Conservation (phyloP, 23 red algal species). For the Gracilaria domingensis region DNA sequence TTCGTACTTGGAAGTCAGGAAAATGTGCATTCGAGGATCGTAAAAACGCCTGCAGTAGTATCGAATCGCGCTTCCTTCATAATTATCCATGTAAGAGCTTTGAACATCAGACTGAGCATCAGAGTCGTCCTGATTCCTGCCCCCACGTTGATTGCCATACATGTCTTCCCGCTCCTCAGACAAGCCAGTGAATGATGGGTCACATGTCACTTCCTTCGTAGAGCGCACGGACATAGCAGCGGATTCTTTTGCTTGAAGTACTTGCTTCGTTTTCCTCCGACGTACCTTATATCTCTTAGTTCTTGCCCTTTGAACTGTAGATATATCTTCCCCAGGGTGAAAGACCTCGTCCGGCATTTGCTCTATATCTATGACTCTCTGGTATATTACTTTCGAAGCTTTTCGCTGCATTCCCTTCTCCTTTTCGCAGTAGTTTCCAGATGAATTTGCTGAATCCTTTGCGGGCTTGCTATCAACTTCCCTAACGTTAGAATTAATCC, state of each 20-base stretch:
- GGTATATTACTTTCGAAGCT: neutral
- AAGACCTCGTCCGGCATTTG: slow-evolving; percentile 3
- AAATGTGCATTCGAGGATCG: slow-evolving; percentile 48
- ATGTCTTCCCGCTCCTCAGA: neutral
- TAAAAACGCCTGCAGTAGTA: slow-evolving; percentile 62
- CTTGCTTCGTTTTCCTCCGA: neutral
- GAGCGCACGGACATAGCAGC: neutral
- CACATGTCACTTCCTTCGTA: neutral
- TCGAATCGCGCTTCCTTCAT: slow-evolving; percentile 35
- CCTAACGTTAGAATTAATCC: slow-evolving; percentile 14
- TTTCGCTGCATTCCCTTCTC: neutral
- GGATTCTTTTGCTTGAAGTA: neutral
- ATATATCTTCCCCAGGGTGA: neutral
- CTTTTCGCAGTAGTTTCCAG: neutral
- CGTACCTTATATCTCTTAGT: neutral
- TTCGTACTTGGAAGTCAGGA: slow-evolving; percentile 29
- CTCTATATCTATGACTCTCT: slow-evolving; percentile 25
- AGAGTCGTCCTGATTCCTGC: neutral
- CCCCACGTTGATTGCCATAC: neutral
- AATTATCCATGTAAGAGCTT: slow-evolving; percentile 59
- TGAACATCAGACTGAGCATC: neutral
- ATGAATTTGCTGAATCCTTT: neutral
- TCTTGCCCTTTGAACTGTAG: neutral
- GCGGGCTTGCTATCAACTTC: neutral
- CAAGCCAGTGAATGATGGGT: neutral